Conservation (phyloP, 345 rosid genomes). For the Citrus hindsii region DNA sequence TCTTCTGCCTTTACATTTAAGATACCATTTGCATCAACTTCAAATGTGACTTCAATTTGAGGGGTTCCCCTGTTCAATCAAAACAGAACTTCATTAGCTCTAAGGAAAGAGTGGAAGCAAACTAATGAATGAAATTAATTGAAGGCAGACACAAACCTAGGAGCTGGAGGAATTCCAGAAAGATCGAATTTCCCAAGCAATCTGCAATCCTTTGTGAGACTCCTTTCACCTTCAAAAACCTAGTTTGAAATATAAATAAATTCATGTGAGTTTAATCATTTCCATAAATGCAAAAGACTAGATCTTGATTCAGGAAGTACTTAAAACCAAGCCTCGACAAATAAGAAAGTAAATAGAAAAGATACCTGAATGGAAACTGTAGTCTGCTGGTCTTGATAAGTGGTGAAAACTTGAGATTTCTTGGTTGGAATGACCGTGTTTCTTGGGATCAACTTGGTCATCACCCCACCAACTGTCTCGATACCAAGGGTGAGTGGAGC, state of each 20-base stretch:
- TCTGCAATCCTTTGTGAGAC: conserved; percentile 93
- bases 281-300: neutral
- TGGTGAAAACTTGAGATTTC: conserved; percentile 97
- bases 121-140: neutral
- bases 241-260: conserved; percentile 15
- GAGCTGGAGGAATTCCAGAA: conserved; percentile 81
- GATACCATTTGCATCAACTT: conserved; percentile 94
- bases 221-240: conserved; percentile 99
- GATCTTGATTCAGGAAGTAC: neutral
- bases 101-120: neutral
- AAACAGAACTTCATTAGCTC: neutral
- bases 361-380: conserved; percentile 89
- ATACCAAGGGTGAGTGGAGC: conserved; percentile 96
- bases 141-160: conserved; percentile 44
- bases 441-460: conserved; percentile 98
- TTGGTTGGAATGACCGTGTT: conserved; percentile 97
- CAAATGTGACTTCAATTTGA: conserved; percentile 95
- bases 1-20: conserved; percentile 91
- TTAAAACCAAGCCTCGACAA: neutral
- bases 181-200: conserved; percentile 87
- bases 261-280: conserved; percentile 2
- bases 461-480: conserved; percentile 97
- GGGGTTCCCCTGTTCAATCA: conserved; percentile 78
- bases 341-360: neutral
- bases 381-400: conserved; percentile 98